Conservation (phyloP, 2,329 filamentous ascomycete genomes). For the Cladosporium sphaerospermum region DNA sequence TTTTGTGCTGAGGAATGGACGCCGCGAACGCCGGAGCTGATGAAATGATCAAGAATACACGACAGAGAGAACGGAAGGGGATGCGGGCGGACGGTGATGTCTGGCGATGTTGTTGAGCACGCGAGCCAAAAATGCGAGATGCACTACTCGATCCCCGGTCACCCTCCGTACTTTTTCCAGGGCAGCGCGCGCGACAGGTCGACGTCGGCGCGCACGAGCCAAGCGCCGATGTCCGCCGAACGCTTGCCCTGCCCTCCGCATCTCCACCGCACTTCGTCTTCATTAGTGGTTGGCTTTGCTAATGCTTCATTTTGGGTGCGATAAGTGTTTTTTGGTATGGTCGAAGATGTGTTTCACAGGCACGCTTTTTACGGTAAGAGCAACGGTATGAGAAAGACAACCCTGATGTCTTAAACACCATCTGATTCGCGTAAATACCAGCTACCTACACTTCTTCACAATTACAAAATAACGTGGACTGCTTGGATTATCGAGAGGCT, state of each 20-base stretch:
- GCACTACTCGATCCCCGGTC: not conserved
- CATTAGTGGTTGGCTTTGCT: not conserved
- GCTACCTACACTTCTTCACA: too few species aligned
- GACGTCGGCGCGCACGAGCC: not conserved
- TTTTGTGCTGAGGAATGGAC: not conserved
- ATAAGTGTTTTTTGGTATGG: not conserved
- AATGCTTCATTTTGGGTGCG: not conserved
- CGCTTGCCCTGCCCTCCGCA: not conserved
- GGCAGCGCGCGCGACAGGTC: not conserved
- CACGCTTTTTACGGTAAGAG: too few species aligned
- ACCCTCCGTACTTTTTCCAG: not conserved
- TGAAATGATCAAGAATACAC: not conserved
- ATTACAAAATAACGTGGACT: not conserved
- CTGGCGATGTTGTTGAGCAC: constrained; percentile 5
- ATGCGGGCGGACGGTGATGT: not conserved
- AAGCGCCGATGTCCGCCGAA: not conserved
- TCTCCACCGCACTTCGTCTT: not conserved
- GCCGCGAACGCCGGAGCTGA: constrained; percentile 6
- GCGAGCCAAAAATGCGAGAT: not conserved
- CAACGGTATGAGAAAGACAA: too few species aligned
- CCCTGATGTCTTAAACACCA: too few species aligned
- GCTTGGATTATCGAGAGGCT: not conserved
- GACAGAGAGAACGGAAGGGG: not conserved
- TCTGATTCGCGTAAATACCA: too few species aligned
- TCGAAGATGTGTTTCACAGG: too few species aligned